Evolutionary conservation across 75 land plant species (phyloP).

Genomic region (Pinus tabuliformis): DNA sequence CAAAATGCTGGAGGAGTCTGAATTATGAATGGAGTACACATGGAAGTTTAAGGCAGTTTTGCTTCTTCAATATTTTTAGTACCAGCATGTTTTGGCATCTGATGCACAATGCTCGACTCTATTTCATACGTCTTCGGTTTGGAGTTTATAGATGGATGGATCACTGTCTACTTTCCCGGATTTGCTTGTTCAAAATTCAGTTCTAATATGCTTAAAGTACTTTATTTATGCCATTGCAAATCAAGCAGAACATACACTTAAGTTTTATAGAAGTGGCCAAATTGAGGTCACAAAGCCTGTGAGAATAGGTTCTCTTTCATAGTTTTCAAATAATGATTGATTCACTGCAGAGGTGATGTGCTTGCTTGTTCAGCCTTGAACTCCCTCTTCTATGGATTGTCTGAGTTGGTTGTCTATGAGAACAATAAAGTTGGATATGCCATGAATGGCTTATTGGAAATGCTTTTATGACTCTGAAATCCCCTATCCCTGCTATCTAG

Average conservation of each 20-base stretch:
- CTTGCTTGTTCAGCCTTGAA: no score
- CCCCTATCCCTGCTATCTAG: neutral
- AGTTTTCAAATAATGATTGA: neutral
- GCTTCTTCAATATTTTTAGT: neutral
- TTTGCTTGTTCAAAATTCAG: neutral
- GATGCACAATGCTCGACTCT: neutral
- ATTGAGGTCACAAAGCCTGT: neutral
- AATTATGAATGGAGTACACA: no score
- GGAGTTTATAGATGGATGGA: neutral
- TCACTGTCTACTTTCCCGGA: neutral
- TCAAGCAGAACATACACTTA: neutral
- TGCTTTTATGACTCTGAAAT: no score
- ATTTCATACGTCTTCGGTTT: no score
- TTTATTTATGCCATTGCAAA: no score
- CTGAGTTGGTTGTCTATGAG: no score
- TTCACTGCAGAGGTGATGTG: no score
- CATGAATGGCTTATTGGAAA: no score
- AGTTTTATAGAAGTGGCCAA: neutral
- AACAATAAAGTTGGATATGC: no score
- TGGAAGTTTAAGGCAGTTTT: neutral
- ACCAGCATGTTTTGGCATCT: no score
- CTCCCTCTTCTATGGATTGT: no score
- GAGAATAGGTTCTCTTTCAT: neutral
- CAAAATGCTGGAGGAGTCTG: no score
- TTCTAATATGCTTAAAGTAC: neutral